Conservation (phyloP, 2,329 filamentous ascomycete genomes). For the Neospermospora avenae region DNA sequence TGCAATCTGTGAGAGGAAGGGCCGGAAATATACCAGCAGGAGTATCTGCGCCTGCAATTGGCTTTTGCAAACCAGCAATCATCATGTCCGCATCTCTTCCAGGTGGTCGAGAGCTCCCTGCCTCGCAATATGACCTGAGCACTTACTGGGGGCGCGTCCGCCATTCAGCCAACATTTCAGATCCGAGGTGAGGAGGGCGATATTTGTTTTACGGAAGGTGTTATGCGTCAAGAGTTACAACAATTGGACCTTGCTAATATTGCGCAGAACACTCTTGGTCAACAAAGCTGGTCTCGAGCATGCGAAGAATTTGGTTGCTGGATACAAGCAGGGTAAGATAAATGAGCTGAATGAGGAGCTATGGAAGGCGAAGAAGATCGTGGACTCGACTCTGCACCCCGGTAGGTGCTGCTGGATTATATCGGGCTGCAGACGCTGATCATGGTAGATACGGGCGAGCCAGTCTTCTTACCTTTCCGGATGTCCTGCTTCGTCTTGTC, state of each 20-base stretch:
- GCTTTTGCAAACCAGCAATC: not conserved
- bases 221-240: slow-evolving; percentile 1
- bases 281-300: slow-evolving; percentile 74
- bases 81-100: slow-evolving; percentile 64
- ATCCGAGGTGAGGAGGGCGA: slow-evolving; percentile 75
- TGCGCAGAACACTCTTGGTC: slow-evolving; percentile 75
- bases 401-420: slow-evolving; percentile 52
- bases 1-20: not conserved
- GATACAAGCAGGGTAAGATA: slow-evolving; percentile 83
- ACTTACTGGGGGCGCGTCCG: slow-evolving; percentile 95
- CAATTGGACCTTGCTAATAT: slow-evolving; percentile 19
- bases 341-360: slow-evolving; percentile 82
- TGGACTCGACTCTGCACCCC: slow-evolving; percentile 93
- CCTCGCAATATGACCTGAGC: slow-evolving; percentile 85
- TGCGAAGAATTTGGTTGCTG: slow-evolving; percentile 76
- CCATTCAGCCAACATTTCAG: slow-evolving; percentile 85
- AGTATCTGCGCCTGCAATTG: not conserved
- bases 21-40: not conserved
- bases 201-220: slow-evolving; percentile 1
- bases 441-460: slow-evolving; percentile 76
- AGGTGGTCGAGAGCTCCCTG: slow-evolving; percentile 75
- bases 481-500: slow-evolving; percentile 96
- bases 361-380: slow-evolving; percentile 94
- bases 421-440: slow-evolving; percentile 11
- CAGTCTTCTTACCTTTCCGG: slow-evolving; percentile 90